Percentiles rank a stretch among this genome's conserved stretches.
These are phyloP conservation scores for Diaporthe australafricana DNA, from an alignment of 2,329 filamentous ascomycete genomes.

Conservation along the genomic window DNA sequence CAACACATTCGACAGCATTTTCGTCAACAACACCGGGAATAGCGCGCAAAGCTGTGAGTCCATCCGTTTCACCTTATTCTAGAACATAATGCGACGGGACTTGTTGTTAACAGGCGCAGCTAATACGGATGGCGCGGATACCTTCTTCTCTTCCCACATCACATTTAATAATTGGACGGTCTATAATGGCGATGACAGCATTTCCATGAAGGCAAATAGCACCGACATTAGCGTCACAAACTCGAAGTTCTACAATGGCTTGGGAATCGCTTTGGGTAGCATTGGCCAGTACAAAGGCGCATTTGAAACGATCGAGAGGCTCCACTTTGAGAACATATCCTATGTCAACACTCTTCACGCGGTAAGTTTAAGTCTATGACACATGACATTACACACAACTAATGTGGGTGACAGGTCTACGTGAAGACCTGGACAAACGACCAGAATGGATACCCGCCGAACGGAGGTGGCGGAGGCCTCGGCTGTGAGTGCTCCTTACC, in stretches of 20 bases:
- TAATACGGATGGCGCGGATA: constrained; percentile 49
- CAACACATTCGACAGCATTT: constrained; percentile 56
- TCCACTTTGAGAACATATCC: constrained; percentile 53
- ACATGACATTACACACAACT: not conserved
- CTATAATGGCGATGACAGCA: constrained; percentile 42
- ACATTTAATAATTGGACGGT: constrained; percentile 44
- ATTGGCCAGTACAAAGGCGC: constrained; percentile 59
- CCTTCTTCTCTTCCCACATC: constrained; percentile 42
- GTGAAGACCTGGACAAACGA: constrained; percentile 63
- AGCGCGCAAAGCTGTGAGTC: constrained; percentile 38
- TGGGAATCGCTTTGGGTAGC: constrained; percentile 58
- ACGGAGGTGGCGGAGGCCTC: constrained; percentile 60
- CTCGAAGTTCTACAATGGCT: constrained; percentile 53
- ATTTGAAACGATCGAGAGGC: constrained; percentile 56
- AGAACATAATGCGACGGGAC: too few species aligned
- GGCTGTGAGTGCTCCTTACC: constrained; percentile 48
- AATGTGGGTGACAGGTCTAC: constrained; percentile 43
- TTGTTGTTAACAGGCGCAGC: constrained; percentile 25
- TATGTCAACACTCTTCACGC: constrained; percentile 52
- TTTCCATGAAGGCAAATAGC: constrained; percentile 42
- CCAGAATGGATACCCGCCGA: constrained; percentile 56
- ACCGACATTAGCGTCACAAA: constrained; percentile 49
- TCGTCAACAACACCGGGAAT: constrained; percentile 57
- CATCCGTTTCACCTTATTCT: accelerated
- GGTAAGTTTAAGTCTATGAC: constrained; percentile 32